These are phyloP conservation scores for Penicillium sp. DNA, from an alignment of 2,329 filamentous ascomycete species.

Conservation along the genomic window DNA sequence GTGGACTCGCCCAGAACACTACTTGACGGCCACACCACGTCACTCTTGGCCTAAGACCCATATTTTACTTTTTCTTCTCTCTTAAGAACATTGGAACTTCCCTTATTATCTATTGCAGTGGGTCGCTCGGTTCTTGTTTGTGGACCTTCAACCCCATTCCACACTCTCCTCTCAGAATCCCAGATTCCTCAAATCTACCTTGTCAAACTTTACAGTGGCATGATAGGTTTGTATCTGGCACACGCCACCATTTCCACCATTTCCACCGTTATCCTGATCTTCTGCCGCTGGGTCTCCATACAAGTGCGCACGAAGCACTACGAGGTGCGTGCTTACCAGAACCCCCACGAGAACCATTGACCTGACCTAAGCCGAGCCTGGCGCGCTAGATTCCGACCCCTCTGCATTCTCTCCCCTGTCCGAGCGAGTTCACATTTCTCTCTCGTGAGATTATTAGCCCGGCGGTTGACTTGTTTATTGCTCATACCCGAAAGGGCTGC, in stretches of 20 bases:
- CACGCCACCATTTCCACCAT: not conserved
- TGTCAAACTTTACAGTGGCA: not conserved
- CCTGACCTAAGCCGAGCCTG: constrained; percentile 5
- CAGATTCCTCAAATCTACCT: not conserved
- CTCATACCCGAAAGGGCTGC: constrained; percentile 22
- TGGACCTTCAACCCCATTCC: not conserved
- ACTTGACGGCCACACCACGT: constrained; percentile 3
- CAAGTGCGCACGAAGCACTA: constrained; percentile 8
- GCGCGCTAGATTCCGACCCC: constrained; percentile 20
- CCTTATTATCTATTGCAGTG: not conserved
- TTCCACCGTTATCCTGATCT: not conserved
- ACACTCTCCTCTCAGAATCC: not conserved
- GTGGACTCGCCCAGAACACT: not conserved
- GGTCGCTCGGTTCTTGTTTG: not conserved
- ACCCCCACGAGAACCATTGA: constrained; percentile 21
- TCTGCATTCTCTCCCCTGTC: constrained; percentile 20
- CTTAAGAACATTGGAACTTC: not conserved
- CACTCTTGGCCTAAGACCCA: not conserved
- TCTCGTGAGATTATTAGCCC: constrained; percentile 1
- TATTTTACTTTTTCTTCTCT: not conserved
- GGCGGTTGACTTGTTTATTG: not conserved
- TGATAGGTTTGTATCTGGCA: not conserved
- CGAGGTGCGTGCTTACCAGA: constrained; percentile 15
- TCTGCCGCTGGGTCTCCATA: not conserved
- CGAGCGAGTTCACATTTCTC: constrained; percentile 11